Evolutionary conservation across 305 asterid species (phyloP), one percentile per base, ranked within the genome.

Genomic region (Solanum chacoense): DNA sequence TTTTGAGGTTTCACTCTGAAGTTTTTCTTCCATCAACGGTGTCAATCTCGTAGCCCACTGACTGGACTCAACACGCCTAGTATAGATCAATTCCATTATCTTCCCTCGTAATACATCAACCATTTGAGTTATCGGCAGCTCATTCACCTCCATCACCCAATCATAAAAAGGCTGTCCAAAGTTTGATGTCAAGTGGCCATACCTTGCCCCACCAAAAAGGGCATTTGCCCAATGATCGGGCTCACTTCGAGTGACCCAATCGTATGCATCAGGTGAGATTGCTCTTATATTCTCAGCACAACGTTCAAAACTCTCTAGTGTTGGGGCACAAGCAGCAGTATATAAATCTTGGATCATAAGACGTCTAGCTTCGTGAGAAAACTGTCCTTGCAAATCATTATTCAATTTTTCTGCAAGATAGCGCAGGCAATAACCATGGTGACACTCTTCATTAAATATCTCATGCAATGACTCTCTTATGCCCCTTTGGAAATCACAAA

Each of bases 251-350:
- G 87, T 85, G 22, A 89, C 85, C 90, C 90, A 89, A 85, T 85
- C 83, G 26, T 85, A 89, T 32, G 90, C 90, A 55, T 73, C 85
- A 16, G 90, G 90, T 24, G 90, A 89, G 77, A 89, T 89, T 38
- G 90, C 88, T 89, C 81, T 59, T 85, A 89, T 89, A 45, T 89
- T 85, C 37, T 84, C 88, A 45, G 71, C 71, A 36, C 87, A 67
- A 6, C 65, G 83, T 16, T 89, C 88, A 55, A 89, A 89, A 50
- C 45, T 87, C 24, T 55, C 86, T 24, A 85, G 69, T 32, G 87
- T 89, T 42, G 86, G 88, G 77, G 90, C 90, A 55, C 80, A 78
- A 45, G 90, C 88, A 89, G 90, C 90, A 84, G 90, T 80, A 59
- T 89, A 85, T 7, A 89, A 76, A 85, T 89, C 90, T 85, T 89